Evolutionary conservation across 2,329 filamentous ascomycete species (phyloP).

Genomic region (Trichoderma pleuroti): DNA sequence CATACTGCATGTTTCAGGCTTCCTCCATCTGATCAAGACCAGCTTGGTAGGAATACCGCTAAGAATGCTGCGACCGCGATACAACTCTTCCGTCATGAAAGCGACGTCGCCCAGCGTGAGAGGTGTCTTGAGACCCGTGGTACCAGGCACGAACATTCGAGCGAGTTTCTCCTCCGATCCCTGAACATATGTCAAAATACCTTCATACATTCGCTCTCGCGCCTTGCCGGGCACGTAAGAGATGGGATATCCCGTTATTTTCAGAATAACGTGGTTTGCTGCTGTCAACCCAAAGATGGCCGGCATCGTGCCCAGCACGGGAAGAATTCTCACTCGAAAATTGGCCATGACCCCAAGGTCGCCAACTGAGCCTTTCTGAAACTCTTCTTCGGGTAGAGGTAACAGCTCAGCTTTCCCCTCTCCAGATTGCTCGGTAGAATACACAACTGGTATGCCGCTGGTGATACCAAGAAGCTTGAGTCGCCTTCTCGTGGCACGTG

Average conservation of each 20-base stretch:
- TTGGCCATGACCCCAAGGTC: conserved; percentile 87
- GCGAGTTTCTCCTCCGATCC: conserved; percentile 74
- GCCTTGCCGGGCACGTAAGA: conserved; percentile 79
- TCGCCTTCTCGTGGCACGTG: conserved; percentile 74
- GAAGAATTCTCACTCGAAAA: conserved; percentile 91
- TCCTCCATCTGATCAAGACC: conserved; percentile 75
- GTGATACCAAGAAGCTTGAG: conserved; percentile 75
- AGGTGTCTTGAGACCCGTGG: conserved; percentile 72
- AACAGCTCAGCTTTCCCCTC: conserved; percentile 88
- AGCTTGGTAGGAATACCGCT: conserved; percentile 78
- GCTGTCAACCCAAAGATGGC: conserved; percentile 89
- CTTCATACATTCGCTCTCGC: conserved; percentile 88
- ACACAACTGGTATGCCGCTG: conserved; percentile 85
- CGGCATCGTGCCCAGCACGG: conserved; percentile 94
- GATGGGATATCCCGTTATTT: conserved; percentile 76
- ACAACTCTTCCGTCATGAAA: conserved; percentile 88
- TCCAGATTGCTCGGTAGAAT: conserved; percentile 83
- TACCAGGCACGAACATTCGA: conserved; percentile 35
- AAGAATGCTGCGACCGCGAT: conserved; percentile 74
- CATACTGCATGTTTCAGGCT: conserved; percentile 57
- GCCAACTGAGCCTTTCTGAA: conserved; percentile 76
- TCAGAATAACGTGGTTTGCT: conserved; percentile 89
- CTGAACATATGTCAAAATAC: conserved; percentile 72
- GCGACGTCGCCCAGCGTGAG: conserved; percentile 77
- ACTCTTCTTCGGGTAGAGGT: conserved; percentile 84